Conservation (phyloP, 257 asterid species). For the Solanum ossicruentum region DNA sequence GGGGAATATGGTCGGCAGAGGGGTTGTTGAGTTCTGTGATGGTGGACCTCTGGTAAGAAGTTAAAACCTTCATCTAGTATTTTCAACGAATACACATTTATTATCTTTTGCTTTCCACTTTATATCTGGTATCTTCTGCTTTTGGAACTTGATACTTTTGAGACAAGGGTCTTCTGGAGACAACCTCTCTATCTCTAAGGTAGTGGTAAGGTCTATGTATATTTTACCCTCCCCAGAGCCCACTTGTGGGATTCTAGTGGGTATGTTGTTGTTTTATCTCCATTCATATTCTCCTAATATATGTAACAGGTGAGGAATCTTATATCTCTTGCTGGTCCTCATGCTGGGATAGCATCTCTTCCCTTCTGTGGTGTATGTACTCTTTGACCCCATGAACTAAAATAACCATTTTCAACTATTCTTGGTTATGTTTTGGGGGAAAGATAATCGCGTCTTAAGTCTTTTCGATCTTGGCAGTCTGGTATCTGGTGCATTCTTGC, state of each 20-base stretch:
- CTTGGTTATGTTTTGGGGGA: neutral
- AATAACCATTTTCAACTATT: neutral
- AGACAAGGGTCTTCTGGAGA: too few species aligned
- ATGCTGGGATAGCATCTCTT: slow-evolving; percentile 83
- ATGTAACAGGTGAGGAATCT: slow-evolving; percentile 66
- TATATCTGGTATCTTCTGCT: too few species aligned
- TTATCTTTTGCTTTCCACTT: too few species aligned
- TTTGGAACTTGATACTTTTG: too few species aligned
- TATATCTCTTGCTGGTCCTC: slow-evolving; percentile 91
- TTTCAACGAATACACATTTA: neutral
- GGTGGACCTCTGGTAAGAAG: slow-evolving; percentile 79
- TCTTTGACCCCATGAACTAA: neutral
- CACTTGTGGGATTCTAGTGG: too few species aligned
- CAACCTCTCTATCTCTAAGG: too few species aligned
- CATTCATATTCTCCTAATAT: neutral
- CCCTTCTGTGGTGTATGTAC: slow-evolving; percentile 77
- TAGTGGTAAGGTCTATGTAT: too few species aligned
- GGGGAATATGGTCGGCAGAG: slow-evolving; percentile 90
- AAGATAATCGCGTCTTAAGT: neutral
- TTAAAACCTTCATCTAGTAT: neutral
- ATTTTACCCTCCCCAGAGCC: too few species aligned
- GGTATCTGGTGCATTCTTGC: slow-evolving; percentile 46
- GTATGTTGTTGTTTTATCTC: neutral
- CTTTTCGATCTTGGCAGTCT: slow-evolving; percentile 42
- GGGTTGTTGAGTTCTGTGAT: slow-evolving; percentile 68